Evolutionary conservation across 345 rosid species (phyloP), one percentile per base, ranked within the genome.

Genomic region (Theobroma cacao): DNA sequence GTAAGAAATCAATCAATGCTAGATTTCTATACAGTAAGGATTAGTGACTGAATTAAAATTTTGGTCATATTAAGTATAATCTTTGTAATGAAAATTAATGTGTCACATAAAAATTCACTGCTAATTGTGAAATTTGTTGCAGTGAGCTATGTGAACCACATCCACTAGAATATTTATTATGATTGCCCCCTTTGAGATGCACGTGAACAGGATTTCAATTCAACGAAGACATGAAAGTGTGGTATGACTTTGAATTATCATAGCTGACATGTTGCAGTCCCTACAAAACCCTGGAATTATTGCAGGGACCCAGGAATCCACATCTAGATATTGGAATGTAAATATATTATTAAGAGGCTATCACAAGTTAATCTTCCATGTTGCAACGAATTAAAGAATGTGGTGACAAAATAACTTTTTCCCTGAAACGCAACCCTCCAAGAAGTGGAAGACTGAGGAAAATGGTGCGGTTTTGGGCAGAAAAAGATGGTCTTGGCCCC

Each of bases 401-500:
- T 43, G 43, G 56, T 31, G 34, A 31, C 48, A 26, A 30, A 31
- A 60, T 38, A 60, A 60, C 65, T 60, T 60, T 60, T 10, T 4
- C 2, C 33, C 2, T 26, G 62, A 28, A 59, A 59, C 13, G 13
- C 18, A 59, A 26, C 20, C 64, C 64, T 60, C 15, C 3, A 60
- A 20, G 38, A 13, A 60, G 20, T 1, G 11, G 47, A 66, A 43
- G 24, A 20, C 14, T 48, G 55, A 45, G 3, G 45, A 36, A 43
- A 75, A 63, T 43, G 47, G 15, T 40, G 67, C 60, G 9, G 73
- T n/a, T 53, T 40, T 33, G 9, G 58, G 80, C 33, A 56, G 65
- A 28, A 20, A n/a, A n/a, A 12, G 60, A 69, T 78, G 80, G n/a
- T n/a, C n/a, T n/a, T n/a, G n/a, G 61, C 60, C 38, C 80, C 75